Base-by-base conservation (phyloP, 495 filamentous ascomycete species). In the Letharia columbiana region DNA sequence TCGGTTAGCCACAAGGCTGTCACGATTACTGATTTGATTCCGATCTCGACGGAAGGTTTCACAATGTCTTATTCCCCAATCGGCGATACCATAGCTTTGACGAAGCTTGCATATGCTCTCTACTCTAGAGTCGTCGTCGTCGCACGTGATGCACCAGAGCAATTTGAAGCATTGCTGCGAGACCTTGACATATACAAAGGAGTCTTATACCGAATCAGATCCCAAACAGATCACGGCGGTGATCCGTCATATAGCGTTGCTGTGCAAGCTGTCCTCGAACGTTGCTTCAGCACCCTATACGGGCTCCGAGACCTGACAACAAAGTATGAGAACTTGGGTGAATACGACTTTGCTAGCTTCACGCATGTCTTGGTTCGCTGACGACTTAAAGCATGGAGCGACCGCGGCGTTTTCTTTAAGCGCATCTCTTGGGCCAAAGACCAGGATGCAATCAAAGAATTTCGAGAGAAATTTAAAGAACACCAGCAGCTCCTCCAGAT, bases 321-420 rank as follows among this genome's bases (percentile, higher is more conserved):
- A 17, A 69, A 66, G 33, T 69, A 69, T 40, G 63, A 69, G 15
- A 69, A 69, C 6, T 23, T 69, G 15, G 67, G 67, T 69, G 60
- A 45, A 59, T 66, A 37, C 15, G 3, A 13, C 33, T 5, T 50
- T 9, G 15, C 3, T 4, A 13, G 45, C 60, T 33, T 49, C 17
- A 11, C 45, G 3, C 33, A n/a, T 39, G 33, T n/a, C 13, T 41
- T 59, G 37, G 23, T 62, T 58, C 18, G 45, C 58, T 67, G 39
- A 54, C 41, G 6, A 45, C 33, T 28, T 3, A 17, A 47, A 69
- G 67, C 63, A 39, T 69, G 58, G 59, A 69, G 63, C 28, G 67
- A 69, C 45, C 59, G 52, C 49, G 64, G 64, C 23, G 41, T 66
- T 31, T 66, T 50, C 41, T 65, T 66, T 15, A 49, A 61, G 23